phyloP scores from a whole-genome alignment of 371 early-diverging fungal genomes.

The Rhizopus stolonifer region DNA sequence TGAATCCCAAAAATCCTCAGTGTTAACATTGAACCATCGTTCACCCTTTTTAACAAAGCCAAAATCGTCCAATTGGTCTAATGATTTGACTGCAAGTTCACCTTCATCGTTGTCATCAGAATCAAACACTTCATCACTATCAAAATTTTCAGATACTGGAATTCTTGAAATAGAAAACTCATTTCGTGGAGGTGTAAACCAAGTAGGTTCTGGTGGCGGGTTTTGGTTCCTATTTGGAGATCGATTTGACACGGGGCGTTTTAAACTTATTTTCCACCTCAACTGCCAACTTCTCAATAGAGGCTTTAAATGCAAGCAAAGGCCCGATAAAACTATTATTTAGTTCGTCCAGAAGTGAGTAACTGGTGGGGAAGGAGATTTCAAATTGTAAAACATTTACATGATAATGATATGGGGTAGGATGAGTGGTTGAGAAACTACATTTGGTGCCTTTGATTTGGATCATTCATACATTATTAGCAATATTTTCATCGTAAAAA shows the following conservation, averaged over 20 bases:
- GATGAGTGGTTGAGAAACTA: conserved; percentile 8
- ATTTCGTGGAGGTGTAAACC: not conserved
- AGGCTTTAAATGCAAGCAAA: not conserved
- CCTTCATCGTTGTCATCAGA: conserved; percentile 2
- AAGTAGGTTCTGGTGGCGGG: not conserved
- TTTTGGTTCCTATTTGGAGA: conserved; percentile 2
- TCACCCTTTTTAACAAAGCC: conserved; percentile 9
- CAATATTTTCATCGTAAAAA: conserved; percentile 5
- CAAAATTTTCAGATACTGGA: not conserved
- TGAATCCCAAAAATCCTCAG: conserved; percentile 4
- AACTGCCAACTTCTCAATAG: conserved; percentile 4
- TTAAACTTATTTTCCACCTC: conserved; percentile 9
- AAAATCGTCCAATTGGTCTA: not conserved
- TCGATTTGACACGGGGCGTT: conserved; percentile 1
- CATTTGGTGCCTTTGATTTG: conserved; percentile 14
- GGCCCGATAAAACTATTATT: not conserved
- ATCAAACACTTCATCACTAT: not conserved
- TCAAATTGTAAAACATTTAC: conserved; percentile 12
- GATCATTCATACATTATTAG: conserved; percentile 9
- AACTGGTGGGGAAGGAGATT: conserved; percentile 3
- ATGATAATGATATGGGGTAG: conserved; percentile 8
- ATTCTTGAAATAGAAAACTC: not conserved
- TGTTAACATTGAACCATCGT: conserved; percentile 10
- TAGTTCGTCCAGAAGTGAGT: conserved; percentile 4
- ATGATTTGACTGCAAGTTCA: not conserved